Base-by-base conservation (phyloP, 2,329 filamentous ascomycete genomes). In the Venturia effusa region DNA sequence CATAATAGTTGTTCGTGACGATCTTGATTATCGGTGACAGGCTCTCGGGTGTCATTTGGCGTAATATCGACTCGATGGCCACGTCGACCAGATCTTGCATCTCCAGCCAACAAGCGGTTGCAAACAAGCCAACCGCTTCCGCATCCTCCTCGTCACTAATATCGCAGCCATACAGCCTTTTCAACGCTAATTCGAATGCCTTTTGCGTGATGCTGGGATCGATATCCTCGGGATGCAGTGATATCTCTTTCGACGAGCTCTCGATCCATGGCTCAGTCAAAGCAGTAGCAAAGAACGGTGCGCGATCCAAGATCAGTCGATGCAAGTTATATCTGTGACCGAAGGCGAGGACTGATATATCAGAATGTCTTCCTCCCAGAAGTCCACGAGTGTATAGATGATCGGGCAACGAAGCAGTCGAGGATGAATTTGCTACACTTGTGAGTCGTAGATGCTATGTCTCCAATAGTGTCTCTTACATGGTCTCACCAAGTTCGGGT, bases 181-280 rank as follows among this genome's bases (percentile, higher is more conserved):
- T 82, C 43, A 84, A 72, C 1, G 81, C 81, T 45, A 84, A 71
- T 69, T 84, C 81, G 66, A 84, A 84, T 0, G 80, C 77, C 4
- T 71, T 69, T 67, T 80, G 77, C 1, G 81, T 82, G 63, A 84
- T 84, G 65, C 77, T 81, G 15, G 70, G 67, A 67, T 84, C 81
- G 41, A 84, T 78, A 57, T 83, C 78, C 66, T 83, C 80, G 0
- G 81, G 81, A 62, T 80, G 75, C 8, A 84, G 72, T 0, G 74
- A 77, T 61, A 84, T 79, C 59, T 83, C 80, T 66, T 77, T 81
- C 4, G 79, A 74, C 41, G 74, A 76, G 66, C 80, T 81, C 68
- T 84, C 81, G 11, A 80, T 72, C 81, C 81, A 84, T n/a, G 81
- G 80, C 41, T 79, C 80, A 0, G 79, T 82, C 30, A 84, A 73